phyloP scores from a whole-genome alignment of 768 basidiomycete species.

The Daedaleopsis nitida region DNA sequence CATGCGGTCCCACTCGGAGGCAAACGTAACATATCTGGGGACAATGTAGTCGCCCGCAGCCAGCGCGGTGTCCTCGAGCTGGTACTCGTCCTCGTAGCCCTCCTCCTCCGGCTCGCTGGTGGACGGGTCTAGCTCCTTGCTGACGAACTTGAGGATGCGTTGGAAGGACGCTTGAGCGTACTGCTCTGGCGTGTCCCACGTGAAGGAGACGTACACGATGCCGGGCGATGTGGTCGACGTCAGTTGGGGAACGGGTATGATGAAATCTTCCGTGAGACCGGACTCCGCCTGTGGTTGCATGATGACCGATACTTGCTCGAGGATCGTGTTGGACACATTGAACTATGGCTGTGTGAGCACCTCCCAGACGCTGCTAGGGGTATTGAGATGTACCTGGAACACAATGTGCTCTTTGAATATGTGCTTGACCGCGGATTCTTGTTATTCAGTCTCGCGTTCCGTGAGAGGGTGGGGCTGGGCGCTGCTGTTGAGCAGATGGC shows the following conservation, averaged over 20 bases:
- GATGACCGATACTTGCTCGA: slow-evolving; percentile 92
- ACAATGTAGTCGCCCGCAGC: slow-evolving; percentile 94
- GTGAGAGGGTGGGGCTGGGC: slow-evolving; percentile 80
- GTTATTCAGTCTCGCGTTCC: slow-evolving; percentile 97
- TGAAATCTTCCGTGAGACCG: slow-evolving; percentile 90
- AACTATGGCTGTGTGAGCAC: slow-evolving; percentile 54
- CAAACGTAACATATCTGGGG: slow-evolving; percentile 92
- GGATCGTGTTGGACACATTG: slow-evolving; percentile 94
- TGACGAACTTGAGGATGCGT: slow-evolving; percentile 91
- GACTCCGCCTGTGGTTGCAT: slow-evolving; percentile 81
- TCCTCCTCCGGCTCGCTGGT: slow-evolving; percentile 96
- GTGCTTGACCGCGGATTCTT: slow-evolving; percentile 95
- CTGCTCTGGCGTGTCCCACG: slow-evolving; percentile 73
- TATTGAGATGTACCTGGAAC: slow-evolving; percentile 73
- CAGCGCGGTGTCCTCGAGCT: slow-evolving; percentile 93
- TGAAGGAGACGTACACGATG: slow-evolving; percentile 92
- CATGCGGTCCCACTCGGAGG: slow-evolving; percentile 94
- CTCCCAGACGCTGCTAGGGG: neutral
- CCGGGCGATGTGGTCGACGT: slow-evolving; percentile 74
- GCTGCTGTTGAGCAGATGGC: slow-evolving; percentile 85
- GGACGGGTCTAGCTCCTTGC: slow-evolving; percentile 95
- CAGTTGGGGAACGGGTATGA: slow-evolving; percentile 79
- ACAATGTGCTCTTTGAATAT: slow-evolving; percentile 94
- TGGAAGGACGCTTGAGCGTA: slow-evolving; percentile 86
- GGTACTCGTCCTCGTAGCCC: slow-evolving; percentile 99